These are phyloP conservation scores for Ogataea pini DNA, from an alignment of 805 yeast genomes.

Conservation along the genomic window DNA sequence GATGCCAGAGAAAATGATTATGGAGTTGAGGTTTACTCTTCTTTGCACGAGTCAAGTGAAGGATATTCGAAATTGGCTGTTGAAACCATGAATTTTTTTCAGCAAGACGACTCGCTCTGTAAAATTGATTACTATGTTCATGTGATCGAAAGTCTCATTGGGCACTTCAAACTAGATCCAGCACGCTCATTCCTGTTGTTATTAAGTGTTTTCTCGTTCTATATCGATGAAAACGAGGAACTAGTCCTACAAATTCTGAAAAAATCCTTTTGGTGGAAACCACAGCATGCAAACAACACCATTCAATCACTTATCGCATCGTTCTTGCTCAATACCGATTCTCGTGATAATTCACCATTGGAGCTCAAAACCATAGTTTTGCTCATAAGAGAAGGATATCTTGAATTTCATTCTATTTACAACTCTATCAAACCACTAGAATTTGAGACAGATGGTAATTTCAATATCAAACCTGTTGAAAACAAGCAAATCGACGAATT, in stretches of 20 bases:
- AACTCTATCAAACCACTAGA: slow-evolving; percentile 53
- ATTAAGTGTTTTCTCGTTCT: slow-evolving; percentile 51
- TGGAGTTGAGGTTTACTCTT: slow-evolving; percentile 46
- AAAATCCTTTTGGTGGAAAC: slow-evolving; percentile 63
- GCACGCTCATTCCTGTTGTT: slow-evolving; percentile 65
- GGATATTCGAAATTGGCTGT: slow-evolving; percentile 70
- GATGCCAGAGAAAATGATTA: slow-evolving; percentile 34
- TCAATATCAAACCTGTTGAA: slow-evolving; percentile 14
- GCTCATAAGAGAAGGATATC: slow-evolving; percentile 63
- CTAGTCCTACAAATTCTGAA: slow-evolving; percentile 53
- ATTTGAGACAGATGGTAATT: slow-evolving; percentile 21
- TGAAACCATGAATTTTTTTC: slow-evolving; percentile 46
- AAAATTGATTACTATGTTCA: slow-evolving; percentile 47
- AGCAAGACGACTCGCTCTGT: slow-evolving; percentile 40
- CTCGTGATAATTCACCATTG: slow-evolving; percentile 31
- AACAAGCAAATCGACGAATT: slow-evolving; percentile 41
- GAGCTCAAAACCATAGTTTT: slow-evolving; percentile 45
- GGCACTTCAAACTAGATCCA: slow-evolving; percentile 76
- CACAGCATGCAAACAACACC: slow-evolving; percentile 15
- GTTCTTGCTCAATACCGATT: slow-evolving; percentile 40
- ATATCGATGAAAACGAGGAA: slow-evolving; percentile 44
- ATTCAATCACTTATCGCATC: slow-evolving; percentile 26
- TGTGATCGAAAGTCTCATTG: slow-evolving; percentile 60
- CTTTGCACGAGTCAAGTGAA: slow-evolving; percentile 72
- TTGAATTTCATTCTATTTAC: slow-evolving; percentile 64